phyloP scores from a whole-genome alignment of 2,329 filamentous ascomycete species.

The Pseudogymnoascus sp. region DNA sequence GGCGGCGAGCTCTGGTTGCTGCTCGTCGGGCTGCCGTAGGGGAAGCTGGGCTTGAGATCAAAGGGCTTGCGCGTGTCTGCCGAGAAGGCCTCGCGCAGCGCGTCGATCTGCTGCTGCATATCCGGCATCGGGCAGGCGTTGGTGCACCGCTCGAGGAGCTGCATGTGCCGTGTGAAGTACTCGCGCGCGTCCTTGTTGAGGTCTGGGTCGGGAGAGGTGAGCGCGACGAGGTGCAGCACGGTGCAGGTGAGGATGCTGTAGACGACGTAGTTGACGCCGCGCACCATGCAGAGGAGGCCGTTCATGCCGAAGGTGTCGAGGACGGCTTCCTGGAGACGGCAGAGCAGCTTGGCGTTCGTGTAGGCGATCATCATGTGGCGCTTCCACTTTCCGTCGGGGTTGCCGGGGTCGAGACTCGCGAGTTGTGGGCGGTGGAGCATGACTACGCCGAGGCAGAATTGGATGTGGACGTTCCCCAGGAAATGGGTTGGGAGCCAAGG shows the following conservation, averaged over 20 bases:
- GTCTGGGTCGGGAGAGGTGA: constrained; percentile 86
- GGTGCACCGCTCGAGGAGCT: constrained; percentile 79
- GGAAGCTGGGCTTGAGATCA: constrained; percentile 78
- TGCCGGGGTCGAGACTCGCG: constrained; percentile 64
- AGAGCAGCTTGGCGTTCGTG: constrained; percentile 73
- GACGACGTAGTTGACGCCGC: constrained; percentile 92
- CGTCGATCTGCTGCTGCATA: constrained; percentile 82
- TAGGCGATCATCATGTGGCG: constrained; percentile 82
- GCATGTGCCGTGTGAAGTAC: constrained; percentile 90
- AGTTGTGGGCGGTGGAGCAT: constrained; percentile 84
- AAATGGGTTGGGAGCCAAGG: constrained; percentile 84
- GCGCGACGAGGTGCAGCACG: constrained; percentile 84
- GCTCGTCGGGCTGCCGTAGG: constrained; percentile 63
- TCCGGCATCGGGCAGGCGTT: constrained; percentile 80
- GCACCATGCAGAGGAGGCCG: constrained; percentile 83
- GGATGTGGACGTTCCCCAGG: constrained; percentile 79
- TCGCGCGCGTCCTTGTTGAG: constrained; percentile 76
- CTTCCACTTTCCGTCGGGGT: constrained; percentile 70
- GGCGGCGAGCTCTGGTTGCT: constrained; percentile 20
- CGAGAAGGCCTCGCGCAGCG: constrained; percentile 83
- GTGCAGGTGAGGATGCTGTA: constrained; percentile 87
- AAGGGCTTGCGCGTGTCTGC: constrained; percentile 78
- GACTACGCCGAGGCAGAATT: constrained; percentile 78
- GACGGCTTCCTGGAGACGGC: constrained; percentile 77
- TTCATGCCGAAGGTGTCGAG: constrained; percentile 66